Evolutionary conservation across 352 stramenopile genomes (phyloP).

Genomic region (Sclerospora graminicola): DNA sequence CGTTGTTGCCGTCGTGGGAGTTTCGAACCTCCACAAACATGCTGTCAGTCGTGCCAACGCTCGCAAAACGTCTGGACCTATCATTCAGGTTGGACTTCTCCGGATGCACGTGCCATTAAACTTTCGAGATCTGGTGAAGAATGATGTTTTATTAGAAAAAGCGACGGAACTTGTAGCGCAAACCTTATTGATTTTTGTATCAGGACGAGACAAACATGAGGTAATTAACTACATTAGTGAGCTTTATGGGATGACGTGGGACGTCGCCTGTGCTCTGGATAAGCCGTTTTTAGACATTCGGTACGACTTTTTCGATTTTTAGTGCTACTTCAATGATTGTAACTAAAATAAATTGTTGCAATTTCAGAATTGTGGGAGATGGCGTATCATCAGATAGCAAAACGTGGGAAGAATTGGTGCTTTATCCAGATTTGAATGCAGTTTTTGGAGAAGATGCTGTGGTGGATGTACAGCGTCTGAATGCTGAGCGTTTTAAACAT

Average conservation of each 20-base stretch:
- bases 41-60: not conserved
- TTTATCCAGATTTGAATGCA: conserved; percentile 48
- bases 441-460: conserved; percentile 56
- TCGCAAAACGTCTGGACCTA: conserved; percentile 1
- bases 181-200: conserved; percentile 54
- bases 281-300: conserved; percentile 60
- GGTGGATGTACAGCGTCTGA: conserved; percentile 54
- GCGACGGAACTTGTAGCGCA: conserved; percentile 30
- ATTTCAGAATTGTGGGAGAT: conserved; percentile 31
- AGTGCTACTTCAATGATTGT: not conserved
- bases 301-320: conserved; percentile 10
- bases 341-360: not conserved
- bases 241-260: conserved; percentile 65
- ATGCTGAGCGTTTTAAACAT: conserved; percentile 45
- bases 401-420: conserved; percentile 57
- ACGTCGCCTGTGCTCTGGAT: conserved; percentile 37
- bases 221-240: conserved; percentile 72
- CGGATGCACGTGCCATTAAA: conserved; percentile 47
- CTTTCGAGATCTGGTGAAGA: conserved; percentile 51
- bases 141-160: conserved; percentile 72
- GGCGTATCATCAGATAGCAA: conserved; percentile 14
- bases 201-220: conserved; percentile 40
- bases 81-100: conserved; percentile 36
- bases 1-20: conserved; percentile 19
- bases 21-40: conserved; percentile 36